Evolutionary conservation across 2,329 filamentous ascomycete genomes (phyloP), one percentile per base, ranked within the genome.

Genomic region (Chlorencoelia australis): DNA sequence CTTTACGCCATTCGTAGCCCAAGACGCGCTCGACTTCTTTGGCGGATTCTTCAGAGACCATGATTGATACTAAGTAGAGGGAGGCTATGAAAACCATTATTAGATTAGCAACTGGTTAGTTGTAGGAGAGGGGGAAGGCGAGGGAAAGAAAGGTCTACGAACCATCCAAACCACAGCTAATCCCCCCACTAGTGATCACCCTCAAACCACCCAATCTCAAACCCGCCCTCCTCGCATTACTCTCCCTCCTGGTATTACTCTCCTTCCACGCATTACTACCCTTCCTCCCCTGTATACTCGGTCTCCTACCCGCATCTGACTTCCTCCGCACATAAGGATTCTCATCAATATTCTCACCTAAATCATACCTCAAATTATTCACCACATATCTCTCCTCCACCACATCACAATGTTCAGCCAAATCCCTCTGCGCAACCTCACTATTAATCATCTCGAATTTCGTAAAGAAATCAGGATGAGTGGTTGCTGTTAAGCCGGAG

Each of bases 1-100:
- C 84, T 76, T 88, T 89, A 59, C 74, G 73, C 86, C 86, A 94
- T 55, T 71, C 75, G 68, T 88, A 83, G 65, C 89, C 82, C 69
- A 91, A 76, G 48, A 73, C 51, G 46, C 79, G 73, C 54, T 82
- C 79, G 47, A 84, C 78, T 63, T 89, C 82, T 40, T 76, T 71
- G 45, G 85, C 84, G 42, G 78, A 70, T 36, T 83, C 82, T 54
- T 85, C 76, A 42, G 78, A 82, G 33, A 89, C 83, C 59, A 93
- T 64, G 49, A 85, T 83, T 60, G 80, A 82, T 59, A 93, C 79
- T 57, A 94, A 69, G 66, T 94, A 91, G 64, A 93, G 65, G n/a
- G n/a, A n/a, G n/a, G n/a, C n/a, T n/a, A n/a, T n/a, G n/a, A n/a
- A n/a, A n/a, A n/a, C n/a, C n/a, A n/a, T n/a, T n/a, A n/a, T n/a